Base-by-base conservation (phyloP, 257 asterid species). In the Orobanche coerulescens region DNA sequence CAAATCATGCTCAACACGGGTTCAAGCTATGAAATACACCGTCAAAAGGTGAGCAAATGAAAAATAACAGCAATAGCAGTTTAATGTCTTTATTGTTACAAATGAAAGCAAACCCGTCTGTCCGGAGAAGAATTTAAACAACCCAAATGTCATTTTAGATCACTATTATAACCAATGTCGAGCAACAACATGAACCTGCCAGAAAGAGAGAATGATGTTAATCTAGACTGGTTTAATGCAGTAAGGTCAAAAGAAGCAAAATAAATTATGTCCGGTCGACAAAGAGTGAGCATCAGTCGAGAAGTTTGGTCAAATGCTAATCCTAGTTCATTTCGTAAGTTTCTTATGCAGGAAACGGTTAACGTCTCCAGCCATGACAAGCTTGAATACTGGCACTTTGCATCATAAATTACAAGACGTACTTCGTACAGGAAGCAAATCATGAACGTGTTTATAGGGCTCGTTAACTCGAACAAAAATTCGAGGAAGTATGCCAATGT, bases 121-220 rank as follows among this genome's bases (percentile, higher is more conserved):
- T 50, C 50, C 42, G 4, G 65, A 50, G n/a, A 9, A 18, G n/a
- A 43, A 56, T 55, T 23, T 44, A 54, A 15, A 13, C 33, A 6
- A 44, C 22, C 37, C 49, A 44, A 30, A 34, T 14, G 3, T 10
- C 2, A 16, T 14, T 36, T 26, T 15, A n/a, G n/a, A 30, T 2
- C 36, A 30, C 36, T 30, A 20, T 34, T 25, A n/a, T 4, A 5
- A 15, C 31, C 55, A 18, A 34, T 8, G 25, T 22, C n/a, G 18
- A 26, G 18, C 5, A 8, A n/a, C 36, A 39, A 20, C 55, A 34
- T 12, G 33, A 48, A 61, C 58, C 69, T 67, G 70, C 25, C 19
- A 31, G 24, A 47, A 51, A 14, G 50, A 39, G 57, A 43, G 28
- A 3, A 51, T 2, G 30, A 50, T 16, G 26, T 51, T 44, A 37